Base-by-base conservation (phyloP, 371 early-diverging fungal genomes). In the Nematocida major region DNA sequence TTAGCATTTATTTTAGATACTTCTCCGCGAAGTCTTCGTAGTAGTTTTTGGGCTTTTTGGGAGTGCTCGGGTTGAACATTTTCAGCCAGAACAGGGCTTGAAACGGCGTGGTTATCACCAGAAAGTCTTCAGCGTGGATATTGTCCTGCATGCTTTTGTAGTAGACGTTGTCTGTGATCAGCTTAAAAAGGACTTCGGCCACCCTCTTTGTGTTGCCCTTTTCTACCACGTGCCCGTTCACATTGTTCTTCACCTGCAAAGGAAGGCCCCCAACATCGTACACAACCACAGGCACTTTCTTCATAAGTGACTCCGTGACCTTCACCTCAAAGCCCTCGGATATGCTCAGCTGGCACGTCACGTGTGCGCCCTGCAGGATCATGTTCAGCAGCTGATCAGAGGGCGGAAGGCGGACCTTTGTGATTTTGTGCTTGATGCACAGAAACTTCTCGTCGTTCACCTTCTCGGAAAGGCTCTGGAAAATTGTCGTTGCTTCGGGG, bases 241-340 rank as follows among this genome's bases (percentile, higher is more conserved):
- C 79, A 2, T 85, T 87, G 48, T 88, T 69, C 47, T 81, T 73
- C 57, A 92, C 88, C 81, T 92, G 92, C 57, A 89, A 88, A 20
- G 91, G 91, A 49, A 92, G 90, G 45, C 92, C 92, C 51, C 91
- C 91, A 4, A 88, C 86, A 26, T 67, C 73, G 77, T 87, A 89
- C 3, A 88, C 89, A 57, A 90, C 79, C 1, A 89, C 88, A 2
- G 89, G 89, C 3, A 87, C 80, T 70, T 84, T 87, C 79, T 92
- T 91, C 34, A 86, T 81, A 24, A 91, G 84, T 2, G 90, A 87
- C 68, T 92, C 92, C 2, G 91, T 91, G n/a, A 92, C 90, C 82
- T 92, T 92, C 85, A 92, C 88, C 82, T 92, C 91, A 53, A 91
- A 91, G 13, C 92, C 92, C 85, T 91, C 91, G 48, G 90, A 87